A percentile compares a stretch with the other conserved stretches of the same genome.
Evolutionary conservation across 2,329 filamentous ascomycete species (phyloP).

Genomic region (Phoma herbarum): DNA sequence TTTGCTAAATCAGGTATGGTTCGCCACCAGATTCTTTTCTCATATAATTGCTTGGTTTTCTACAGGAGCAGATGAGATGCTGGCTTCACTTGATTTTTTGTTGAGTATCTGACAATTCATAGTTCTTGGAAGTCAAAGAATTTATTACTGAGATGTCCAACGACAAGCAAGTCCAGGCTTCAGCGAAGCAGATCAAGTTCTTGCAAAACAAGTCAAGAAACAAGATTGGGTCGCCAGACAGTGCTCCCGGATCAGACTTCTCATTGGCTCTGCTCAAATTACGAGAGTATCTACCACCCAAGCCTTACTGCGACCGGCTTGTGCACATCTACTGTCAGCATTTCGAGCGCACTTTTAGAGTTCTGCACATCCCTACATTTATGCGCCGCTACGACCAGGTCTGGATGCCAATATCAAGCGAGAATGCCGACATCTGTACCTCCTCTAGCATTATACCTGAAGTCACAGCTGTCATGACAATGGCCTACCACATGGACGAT

Average conservation of each 20-base stretch:
- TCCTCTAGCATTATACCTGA: slow-evolving; percentile 36
- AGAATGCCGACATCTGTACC: slow-evolving; percentile 19
- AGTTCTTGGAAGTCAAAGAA: slow-evolving; percentile 31
- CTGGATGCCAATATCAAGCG: slow-evolving; percentile 23
- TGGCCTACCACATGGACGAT: slow-evolving; percentile 34
- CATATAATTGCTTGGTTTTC: not conserved
- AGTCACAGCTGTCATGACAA: slow-evolving; percentile 32
- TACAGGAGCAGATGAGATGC: not conserved
- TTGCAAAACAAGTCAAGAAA: slow-evolving; percentile 26
- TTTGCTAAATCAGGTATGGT: slow-evolving; percentile 34
- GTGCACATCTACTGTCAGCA: slow-evolving; percentile 29
- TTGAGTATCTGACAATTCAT: slow-evolving; percentile 8
- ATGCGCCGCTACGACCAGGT: slow-evolving; percentile 33
- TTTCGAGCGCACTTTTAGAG: slow-evolving; percentile 38
- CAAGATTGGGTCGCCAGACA: slow-evolving; percentile 24
- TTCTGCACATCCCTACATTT: slow-evolving; percentile 39
- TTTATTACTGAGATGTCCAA: slow-evolving; percentile 27
- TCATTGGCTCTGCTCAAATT: slow-evolving; percentile 31
- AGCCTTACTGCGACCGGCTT: slow-evolving; percentile 34
- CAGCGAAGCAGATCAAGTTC: slow-evolving; percentile 30
- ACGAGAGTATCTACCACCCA: slow-evolving; percentile 31
- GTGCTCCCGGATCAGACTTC: slow-evolving; percentile 17
- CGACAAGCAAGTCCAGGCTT: slow-evolving; percentile 26
- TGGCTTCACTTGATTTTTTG: not conserved
- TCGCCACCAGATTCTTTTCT: too few species aligned